Base-by-base conservation (phyloP, 805 yeast genomes). In the Tetrapisispora arboricola region DNA sequence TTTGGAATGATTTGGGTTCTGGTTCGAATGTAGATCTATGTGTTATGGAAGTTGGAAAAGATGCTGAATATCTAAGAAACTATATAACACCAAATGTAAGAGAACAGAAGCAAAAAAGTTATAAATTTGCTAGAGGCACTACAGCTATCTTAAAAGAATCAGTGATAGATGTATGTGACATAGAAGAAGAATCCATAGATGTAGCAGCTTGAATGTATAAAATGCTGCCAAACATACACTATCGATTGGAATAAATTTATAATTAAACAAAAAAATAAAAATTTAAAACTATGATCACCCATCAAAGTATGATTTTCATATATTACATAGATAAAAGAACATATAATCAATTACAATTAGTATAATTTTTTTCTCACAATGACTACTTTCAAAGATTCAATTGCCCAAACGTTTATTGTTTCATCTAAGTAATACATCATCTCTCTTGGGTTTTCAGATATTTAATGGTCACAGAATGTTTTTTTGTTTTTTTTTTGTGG, bases 1-100 rank as follows among this genome's bases (percentile, higher is more conserved):
- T 92, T 56, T 92, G 96, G 95, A 92, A 92, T 65, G 98, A 92
- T 71, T 75, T 90, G 58, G 98, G 98, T 38, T 90, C 97, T 1
- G 98, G 98, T 61, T 92, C 98, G 22, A 92, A 92, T 58, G 97
- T 92, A 28, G 98, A 92, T 61, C 70, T 92, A 47, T 92, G 97
- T 70, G 97, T 92, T 15, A 86, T 92, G 94, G 96, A 90, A 66
- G 68, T 75, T 32, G 95, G 92, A 47, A 78, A 84, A 60, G 94
- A 85, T 61, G 95, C 97, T 9, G 76, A 73, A 46, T 71, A 90
- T 42, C 69, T 74, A 61, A 78, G 98, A 67, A 88, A 88, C 65
- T 84, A 84, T 72, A 70, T 82, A 60, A 85, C 87, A 40, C 98
- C 98, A 44, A 92, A 92, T 63, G 79, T 77, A 36, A 79, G 98